These are phyloP conservation scores for Mycena haematopus DNA, from an alignment of 768 basidiomycete genomes.

Conservation along the genomic window DNA sequence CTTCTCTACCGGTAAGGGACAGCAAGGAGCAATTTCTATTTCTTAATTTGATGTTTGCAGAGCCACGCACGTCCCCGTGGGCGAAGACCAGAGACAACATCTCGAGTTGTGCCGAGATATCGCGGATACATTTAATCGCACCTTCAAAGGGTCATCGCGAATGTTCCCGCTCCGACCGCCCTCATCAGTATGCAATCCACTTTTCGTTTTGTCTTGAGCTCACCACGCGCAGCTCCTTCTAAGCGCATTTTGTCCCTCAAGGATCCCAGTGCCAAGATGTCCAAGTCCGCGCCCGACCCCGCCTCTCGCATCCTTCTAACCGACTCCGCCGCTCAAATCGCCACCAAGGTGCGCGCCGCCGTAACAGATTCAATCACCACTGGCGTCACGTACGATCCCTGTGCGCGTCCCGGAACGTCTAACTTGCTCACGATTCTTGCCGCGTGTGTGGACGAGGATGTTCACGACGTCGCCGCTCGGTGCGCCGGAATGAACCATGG, in stretches of 20 bases:
- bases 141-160: conserved; percentile 52
- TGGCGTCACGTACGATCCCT: conserved; percentile 83
- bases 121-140: conserved; percentile 82
- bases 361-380: conserved; percentile 79
- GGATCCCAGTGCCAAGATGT: conserved; percentile 91
- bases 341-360: conserved; percentile 75
- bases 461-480: conserved; percentile 50
- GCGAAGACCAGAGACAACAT: conserved; percentile 96
- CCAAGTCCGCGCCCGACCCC: conserved; percentile 84
- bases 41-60: conserved; percentile 44
- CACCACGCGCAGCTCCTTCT: conserved; percentile 62
- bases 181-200: conserved; percentile 67
- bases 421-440: conserved; percentile 84
- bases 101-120: conserved; percentile 88
- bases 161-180: conserved; percentile 78
- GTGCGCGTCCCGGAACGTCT: conserved; percentile 78
- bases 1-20: conserved; percentile 75
- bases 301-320: conserved; percentile 88
- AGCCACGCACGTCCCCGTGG: conserved; percentile 93
- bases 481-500: conserved; percentile 67
- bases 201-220: background rate
- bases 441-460: conserved; percentile 64
- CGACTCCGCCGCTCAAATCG: conserved; percentile 67
- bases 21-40: background rate
- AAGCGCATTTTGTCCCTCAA: conserved; percentile 86